These are phyloP conservation scores for Podospora pseudopauciseta DNA, from an alignment of 495 filamentous ascomycete species.

Conservation along the genomic window DNA sequence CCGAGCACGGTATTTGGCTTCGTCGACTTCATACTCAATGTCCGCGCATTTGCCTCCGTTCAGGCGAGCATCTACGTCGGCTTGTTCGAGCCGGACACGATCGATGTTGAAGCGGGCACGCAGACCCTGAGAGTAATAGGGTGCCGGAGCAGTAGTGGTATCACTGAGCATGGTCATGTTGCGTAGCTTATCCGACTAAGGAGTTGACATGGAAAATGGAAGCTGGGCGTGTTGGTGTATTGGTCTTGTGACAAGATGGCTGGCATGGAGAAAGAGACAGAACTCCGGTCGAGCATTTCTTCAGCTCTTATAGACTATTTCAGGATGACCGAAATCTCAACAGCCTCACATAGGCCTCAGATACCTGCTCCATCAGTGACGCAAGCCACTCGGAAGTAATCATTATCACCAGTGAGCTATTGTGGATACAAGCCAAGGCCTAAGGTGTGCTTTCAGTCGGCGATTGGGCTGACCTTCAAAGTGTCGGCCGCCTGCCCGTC, in stretches of 20 bases:
- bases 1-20: slow-evolving; percentile 24
- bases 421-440: not conserved
- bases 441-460: not conserved
- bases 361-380: not conserved
- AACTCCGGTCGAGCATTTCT: too few species aligned
- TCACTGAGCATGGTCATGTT: not conserved
- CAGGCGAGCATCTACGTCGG: slow-evolving; percentile 8
- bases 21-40: slow-evolving; percentile 26
- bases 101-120: slow-evolving; percentile 27
- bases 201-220: not conserved
- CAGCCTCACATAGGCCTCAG: too few species aligned
- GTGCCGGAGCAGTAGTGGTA: not conserved
- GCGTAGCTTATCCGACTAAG: not conserved
- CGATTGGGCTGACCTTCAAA: not conserved
- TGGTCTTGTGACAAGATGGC: too few species aligned
- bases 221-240: too few species aligned
- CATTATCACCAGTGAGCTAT: not conserved
- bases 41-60: slow-evolving; percentile 17
- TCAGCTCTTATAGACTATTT: too few species aligned
- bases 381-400: not conserved
- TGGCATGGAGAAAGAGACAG: not conserved
- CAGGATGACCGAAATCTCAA: too few species aligned
- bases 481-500: not conserved
- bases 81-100: slow-evolving; percentile 25
- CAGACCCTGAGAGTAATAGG: slow-evolving; percentile 28